Percentiles rank a stretch among this genome's conserved stretches.
phyloP scores from a whole-genome alignment of 345 rosid genomes.

The Odontarrhena argentea region DNA sequence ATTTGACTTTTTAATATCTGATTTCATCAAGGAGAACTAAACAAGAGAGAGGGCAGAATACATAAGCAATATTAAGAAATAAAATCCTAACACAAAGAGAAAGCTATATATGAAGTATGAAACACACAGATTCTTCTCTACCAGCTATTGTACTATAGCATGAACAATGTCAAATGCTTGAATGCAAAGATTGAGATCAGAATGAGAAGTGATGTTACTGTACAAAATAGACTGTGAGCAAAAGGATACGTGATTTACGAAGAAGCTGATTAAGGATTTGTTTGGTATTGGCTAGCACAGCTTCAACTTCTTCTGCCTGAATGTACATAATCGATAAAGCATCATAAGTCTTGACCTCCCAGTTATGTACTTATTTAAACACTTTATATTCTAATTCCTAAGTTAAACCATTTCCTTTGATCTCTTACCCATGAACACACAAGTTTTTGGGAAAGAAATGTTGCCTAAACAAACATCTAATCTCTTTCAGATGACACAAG shows the following conservation, averaged over 20 bases:
- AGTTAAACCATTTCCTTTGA: constrained; percentile 15
- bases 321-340: constrained; percentile 20
- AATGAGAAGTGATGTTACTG: constrained; percentile 9
- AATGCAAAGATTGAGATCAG: constrained; percentile 21
- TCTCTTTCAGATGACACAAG: constrained; percentile 27
- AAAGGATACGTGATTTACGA: constrained; percentile 83
- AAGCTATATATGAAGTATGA: not conserved
- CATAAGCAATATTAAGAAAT: not conserved
- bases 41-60: constrained; percentile 1
- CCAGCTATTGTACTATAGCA: constrained; percentile 15
- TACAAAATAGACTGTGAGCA: not conserved
- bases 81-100: constrained; percentile 10
- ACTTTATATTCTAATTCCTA: not conserved
- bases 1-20: constrained; percentile 76
- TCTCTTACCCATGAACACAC: constrained; percentile 11
- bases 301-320: constrained; percentile 93
- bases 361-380: constrained; percentile 2
- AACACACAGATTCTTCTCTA: not conserved
- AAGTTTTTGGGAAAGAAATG: not conserved
- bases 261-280: constrained; percentile 92
- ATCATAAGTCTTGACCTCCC: constrained; percentile 20
- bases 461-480: constrained; percentile 2
- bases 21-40: constrained; percentile 53
- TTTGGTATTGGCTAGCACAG: constrained; percentile 88
- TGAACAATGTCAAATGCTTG: constrained; percentile 20